These are phyloP conservation scores for Dactylellina cionopaga DNA, from an alignment of 2,329 filamentous ascomycete species.

Conservation along the genomic window DNA sequence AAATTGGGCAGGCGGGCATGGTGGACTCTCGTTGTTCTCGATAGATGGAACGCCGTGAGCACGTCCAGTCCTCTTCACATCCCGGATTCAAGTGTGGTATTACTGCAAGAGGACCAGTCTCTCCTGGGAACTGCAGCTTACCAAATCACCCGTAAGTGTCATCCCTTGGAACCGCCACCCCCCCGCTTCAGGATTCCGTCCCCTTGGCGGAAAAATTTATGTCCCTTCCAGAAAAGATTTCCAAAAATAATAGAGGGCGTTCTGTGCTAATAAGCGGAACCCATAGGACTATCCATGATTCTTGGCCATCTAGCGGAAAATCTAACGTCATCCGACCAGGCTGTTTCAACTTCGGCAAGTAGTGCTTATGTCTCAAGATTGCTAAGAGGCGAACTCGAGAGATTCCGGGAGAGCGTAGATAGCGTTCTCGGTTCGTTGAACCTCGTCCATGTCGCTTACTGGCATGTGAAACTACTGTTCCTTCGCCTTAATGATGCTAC, in stretches of 20 bases:
- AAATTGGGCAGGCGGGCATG: slow-evolving; percentile 73
- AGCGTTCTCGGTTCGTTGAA: slow-evolving; percentile 65
- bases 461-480: slow-evolving; percentile 74
- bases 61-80: slow-evolving; percentile 72
- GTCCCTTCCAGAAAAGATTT: slow-evolving; percentile 24
- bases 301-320: slow-evolving; percentile 68
- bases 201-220: slow-evolving; percentile 29
- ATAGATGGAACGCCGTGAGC: slow-evolving; percentile 77
- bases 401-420: slow-evolving; percentile 73
- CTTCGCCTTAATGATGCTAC: slow-evolving; percentile 70
- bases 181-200: slow-evolving; percentile 15
- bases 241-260: slow-evolving; percentile 40
- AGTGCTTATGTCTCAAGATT: slow-evolving; percentile 64
- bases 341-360: slow-evolving; percentile 52
- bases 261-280: slow-evolving; percentile 41
- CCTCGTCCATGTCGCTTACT: slow-evolving; percentile 74
- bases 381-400: slow-evolving; percentile 70
- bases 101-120: slow-evolving; percentile 69
- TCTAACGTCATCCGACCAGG: slow-evolving; percentile 58
- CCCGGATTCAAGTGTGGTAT: slow-evolving; percentile 70
- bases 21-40: slow-evolving; percentile 77
- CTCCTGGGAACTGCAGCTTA: slow-evolving; percentile 73
- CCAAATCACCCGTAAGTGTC: slow-evolving; percentile 71
- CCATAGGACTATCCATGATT: slow-evolving; percentile 54
- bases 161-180: slow-evolving; percentile 22